Evolutionary conservation across 805 yeast species (phyloP).

Genomic region (Sungouiozyma intestinalis): DNA sequence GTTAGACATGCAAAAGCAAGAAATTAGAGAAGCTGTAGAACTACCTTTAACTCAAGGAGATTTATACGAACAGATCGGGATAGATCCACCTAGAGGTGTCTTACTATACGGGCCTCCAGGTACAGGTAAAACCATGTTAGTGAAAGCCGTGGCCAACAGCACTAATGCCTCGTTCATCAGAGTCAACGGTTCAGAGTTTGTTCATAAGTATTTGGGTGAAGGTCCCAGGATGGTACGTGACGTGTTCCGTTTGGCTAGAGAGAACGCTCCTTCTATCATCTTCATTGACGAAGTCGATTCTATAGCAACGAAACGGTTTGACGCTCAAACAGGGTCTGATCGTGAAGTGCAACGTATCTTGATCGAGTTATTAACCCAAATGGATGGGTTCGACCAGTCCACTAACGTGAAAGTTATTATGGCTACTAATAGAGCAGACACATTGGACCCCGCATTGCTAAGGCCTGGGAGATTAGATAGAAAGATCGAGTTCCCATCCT

Average conservation of each 20-base stretch:
- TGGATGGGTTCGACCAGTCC: conserved; percentile 98
- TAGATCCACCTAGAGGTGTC: conserved; percentile 98
- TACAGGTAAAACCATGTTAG: conserved; percentile 98
- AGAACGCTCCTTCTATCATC: conserved; percentile 92
- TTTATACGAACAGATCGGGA: conserved; percentile 92
- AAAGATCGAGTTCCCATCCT: conserved; percentile 92
- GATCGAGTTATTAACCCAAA: conserved; percentile 90
- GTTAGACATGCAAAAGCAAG: conserved; percentile 97
- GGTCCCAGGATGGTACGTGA: conserved; percentile 99
- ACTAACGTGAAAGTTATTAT: conserved; percentile 94
- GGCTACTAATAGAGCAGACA: conserved; percentile 99
- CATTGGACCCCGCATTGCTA: conserved; percentile 93
- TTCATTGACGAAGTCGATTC: conserved; percentile 99
- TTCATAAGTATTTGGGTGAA: conserved; percentile 96
- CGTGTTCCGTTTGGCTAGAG: conserved; percentile 93
- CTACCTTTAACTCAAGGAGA: conserved; percentile 93
- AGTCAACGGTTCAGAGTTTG: conserved; percentile 96
- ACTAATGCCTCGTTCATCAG: conserved; percentile 94
- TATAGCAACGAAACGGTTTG: conserved; percentile 97
- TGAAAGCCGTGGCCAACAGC: conserved; percentile 95
- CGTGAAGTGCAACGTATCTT: conserved; percentile 97
- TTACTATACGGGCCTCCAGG: conserved; percentile 99
- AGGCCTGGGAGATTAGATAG: conserved; percentile 98
- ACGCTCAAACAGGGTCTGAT: conserved; percentile 99
- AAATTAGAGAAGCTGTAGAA: conserved; percentile 96